Conservation (phyloP, 306 rosid species). For the Cicer bijugum region DNA sequence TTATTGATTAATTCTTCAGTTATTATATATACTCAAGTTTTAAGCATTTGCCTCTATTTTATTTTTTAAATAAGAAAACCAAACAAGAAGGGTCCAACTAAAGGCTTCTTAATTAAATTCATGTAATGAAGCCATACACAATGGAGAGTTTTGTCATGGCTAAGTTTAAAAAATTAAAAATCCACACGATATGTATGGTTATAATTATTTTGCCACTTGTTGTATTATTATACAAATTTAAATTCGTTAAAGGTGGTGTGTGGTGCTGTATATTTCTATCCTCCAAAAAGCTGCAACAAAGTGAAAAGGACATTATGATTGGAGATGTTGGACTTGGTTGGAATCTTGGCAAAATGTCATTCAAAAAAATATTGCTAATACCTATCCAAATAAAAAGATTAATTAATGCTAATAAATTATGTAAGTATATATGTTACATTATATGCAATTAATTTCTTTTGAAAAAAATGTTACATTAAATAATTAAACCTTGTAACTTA, state of each 20-base stretch:
- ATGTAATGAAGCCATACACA: neutral
- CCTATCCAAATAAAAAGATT: too few species aligned
- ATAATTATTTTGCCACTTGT: constrained; percentile 58
- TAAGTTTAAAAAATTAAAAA: neutral
- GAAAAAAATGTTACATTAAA: neutral
- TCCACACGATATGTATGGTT: constrained; percentile 43
- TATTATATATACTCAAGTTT: neutral
- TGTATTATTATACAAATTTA: constrained; percentile 23
- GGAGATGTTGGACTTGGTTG: constrained; percentile 53
- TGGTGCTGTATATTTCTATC: constrained; percentile 50
- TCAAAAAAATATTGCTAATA: neutral
- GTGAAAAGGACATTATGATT: constrained; percentile 55
- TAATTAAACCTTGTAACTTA: neutral
- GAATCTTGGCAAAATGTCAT: constrained; percentile 43
- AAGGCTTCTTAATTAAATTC: constrained; percentile 5
- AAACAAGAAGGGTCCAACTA: neutral
- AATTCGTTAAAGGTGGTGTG: constrained; percentile 52
- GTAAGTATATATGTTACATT: neutral
- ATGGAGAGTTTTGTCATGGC: neutral
- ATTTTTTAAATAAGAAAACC: neutral
- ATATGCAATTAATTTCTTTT: constrained; percentile 19
- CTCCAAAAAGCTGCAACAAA: constrained; percentile 64
- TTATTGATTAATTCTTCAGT: constrained; percentile 17
- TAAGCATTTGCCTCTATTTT: neutral
- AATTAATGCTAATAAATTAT: constrained; percentile 21